A percentile compares a stretch with the other conserved stretches of the same genome.
Evolutionary conservation across 2,329 filamentous ascomycete species (phyloP).

Genomic region (Fusarium duplospermum): DNA sequence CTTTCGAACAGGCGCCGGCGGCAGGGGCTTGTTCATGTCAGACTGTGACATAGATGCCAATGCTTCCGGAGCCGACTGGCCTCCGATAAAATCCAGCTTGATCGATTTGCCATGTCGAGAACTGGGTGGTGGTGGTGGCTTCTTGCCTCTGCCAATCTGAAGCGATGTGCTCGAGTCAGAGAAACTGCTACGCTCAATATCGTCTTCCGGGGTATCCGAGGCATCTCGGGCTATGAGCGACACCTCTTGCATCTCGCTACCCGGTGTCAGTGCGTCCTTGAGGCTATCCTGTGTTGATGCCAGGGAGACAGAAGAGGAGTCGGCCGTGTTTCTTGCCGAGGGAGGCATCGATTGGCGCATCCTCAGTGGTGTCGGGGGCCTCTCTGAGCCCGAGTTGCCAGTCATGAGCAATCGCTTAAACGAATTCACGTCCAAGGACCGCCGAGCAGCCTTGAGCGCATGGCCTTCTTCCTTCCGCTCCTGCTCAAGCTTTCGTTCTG

Average conservation of each 20-base stretch:
- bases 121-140: constrained; percentile 76
- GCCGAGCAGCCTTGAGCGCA: constrained; percentile 52
- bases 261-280: constrained; percentile 13
- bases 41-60: constrained; percentile 34
- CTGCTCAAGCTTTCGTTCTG: constrained; percentile 47
- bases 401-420: constrained; percentile 83
- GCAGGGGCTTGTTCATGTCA: constrained; percentile 65
- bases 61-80: constrained; percentile 41
- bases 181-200: constrained; percentile 32
- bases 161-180: constrained; percentile 47
- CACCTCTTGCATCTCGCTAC: constrained; percentile 33
- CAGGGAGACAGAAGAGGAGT: constrained; percentile 32
- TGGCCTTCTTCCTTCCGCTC: constrained; percentile 48
- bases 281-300: constrained; percentile 29
- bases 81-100: constrained; percentile 56
- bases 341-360: constrained; percentile 20
- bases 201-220: constrained; percentile 39
- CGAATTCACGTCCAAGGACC: constrained; percentile 78
- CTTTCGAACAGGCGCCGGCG: constrained; percentile 62
- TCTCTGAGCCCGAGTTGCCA: constrained; percentile 63
- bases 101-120: constrained; percentile 84
- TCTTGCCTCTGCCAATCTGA: constrained; percentile 58
- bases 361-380: constrained; percentile 6
- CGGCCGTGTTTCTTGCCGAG: constrained; percentile 9
- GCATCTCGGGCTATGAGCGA: constrained; percentile 36